These are phyloP conservation scores for Arthrobotrys sinensis DNA, from an alignment of 2,329 filamentous ascomycete species.

Conservation along the genomic window DNA sequence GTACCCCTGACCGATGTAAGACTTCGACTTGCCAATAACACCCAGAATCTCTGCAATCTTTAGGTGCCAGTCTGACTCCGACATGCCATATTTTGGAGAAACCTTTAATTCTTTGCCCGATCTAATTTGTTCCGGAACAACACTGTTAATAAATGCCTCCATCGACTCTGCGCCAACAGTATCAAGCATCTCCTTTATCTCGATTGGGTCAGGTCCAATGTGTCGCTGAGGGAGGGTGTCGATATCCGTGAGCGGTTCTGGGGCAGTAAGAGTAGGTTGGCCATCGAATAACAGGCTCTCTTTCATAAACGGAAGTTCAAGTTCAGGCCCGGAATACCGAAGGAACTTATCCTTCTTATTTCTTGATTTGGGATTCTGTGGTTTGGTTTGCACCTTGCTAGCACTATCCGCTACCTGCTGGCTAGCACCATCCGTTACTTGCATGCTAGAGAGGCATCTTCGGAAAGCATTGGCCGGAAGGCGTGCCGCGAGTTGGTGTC, in stretches of 20 bases:
- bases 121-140: conserved; percentile 84
- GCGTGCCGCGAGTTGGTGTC: conserved; percentile 41
- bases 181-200: conserved; percentile 83
- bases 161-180: conserved; percentile 77
- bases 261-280: conserved; percentile 14
- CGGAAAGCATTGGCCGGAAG: conserved; percentile 11
- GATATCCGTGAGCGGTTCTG: conserved; percentile 18
- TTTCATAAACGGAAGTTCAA: conserved; percentile 41
- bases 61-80: conserved; percentile 75
- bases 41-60: conserved; percentile 73
- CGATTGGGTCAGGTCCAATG: conserved; percentile 83
- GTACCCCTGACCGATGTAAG: conserved; percentile 90
- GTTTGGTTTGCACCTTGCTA: neutral
- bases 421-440: neutral
- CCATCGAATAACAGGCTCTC: conserved; percentile 27
- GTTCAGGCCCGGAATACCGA: neutral
- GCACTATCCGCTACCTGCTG: neutral
- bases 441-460: conserved; percentile 26
- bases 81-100: conserved; percentile 69
- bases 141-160: conserved; percentile 87
- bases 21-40: conserved; percentile 76
- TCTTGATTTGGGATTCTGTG: neutral
- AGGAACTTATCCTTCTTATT: neutral
- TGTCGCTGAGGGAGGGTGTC: conserved; percentile 84
- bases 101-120: conserved; percentile 77